Evolutionary conservation across 164 flowering plant genomes (phyloP), one percentile per base, ranked within the genome.

Genomic region (Macadamia integrifolia): DNA sequence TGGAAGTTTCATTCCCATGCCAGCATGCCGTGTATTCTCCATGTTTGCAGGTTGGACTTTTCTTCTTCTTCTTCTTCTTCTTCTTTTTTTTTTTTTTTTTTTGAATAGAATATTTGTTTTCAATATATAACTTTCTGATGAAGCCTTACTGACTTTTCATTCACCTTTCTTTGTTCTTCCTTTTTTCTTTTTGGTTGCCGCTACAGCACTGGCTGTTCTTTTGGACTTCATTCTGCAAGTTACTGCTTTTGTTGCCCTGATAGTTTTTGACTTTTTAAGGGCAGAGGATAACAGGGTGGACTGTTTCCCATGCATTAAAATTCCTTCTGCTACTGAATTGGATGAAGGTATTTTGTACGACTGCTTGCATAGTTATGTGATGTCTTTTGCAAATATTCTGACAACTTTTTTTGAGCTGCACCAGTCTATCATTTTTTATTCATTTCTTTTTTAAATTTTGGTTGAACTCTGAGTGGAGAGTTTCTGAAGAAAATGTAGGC

Each of bases 1-100:
- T 78, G 99, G 98, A 78, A 84, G 87, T 78, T 91, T 95, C 72
- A 95, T 95, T 70, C 88, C 97, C 8, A 92, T 95, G 98, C 99
- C 99, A 52, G 99, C 99, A 60, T 86, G 92, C 70, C 97, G 98
- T 58, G 93, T 92, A 44, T 95, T 95, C 73, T 95, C 99, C 68
- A 95, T 95, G 99, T 92, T 92, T 82, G 98, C 99, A 74, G 99
- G 99, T 92, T 23, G 65, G 75, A 64, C 44, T 62, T 53, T 23
- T 53, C 72, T 35, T 58, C 23, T 23, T 23, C 49, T n/a, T 66
- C 60, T n/a, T 10, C 8, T n/a, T 53, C 72, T 35, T 58, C 23
- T 23, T 23, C 49, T n/a, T 66, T 58, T n/a, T 53, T 72, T 35
- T 58, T 72, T 35, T 58, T 43, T n/a, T 66, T 60, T n/a, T 10